A percentile compares a stretch with the other conserved stretches of the same genome.
phyloP scores from a whole-genome alignment of 192 early-diverging fungal species.

The Coemansia sp. region DNA sequence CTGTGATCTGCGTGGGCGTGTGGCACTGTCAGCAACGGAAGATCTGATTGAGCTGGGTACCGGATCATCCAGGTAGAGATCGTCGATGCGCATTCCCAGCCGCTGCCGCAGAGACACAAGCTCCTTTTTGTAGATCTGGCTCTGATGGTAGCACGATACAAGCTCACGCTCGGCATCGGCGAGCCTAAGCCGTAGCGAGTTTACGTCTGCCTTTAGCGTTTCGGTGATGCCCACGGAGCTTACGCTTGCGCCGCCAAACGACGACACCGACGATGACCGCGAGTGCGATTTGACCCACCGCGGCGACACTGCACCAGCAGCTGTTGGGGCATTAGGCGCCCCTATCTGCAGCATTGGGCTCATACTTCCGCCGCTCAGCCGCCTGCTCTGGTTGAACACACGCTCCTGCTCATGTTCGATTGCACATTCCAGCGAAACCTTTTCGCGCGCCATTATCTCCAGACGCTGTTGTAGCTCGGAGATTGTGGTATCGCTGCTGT shows the following conservation, averaged over 20 bases:
- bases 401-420: slow-evolving; percentile 92
- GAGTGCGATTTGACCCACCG: slow-evolving; percentile 47
- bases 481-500: slow-evolving; percentile 36
- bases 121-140: slow-evolving; percentile 58
- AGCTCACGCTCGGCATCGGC: slow-evolving; percentile 55
- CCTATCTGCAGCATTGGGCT: slow-evolving; percentile 51
- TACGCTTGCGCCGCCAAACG: slow-evolving; percentile 46
- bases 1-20: slow-evolving; percentile 51
- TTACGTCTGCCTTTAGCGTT: slow-evolving; percentile 55
- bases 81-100: slow-evolving; percentile 54
- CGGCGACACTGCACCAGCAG: slow-evolving; percentile 42
- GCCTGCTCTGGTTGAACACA: slow-evolving; percentile 73
- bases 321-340: slow-evolving; percentile 2
- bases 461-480: slow-evolving; percentile 65
- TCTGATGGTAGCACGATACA: slow-evolving; percentile 53
- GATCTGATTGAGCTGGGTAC: slow-evolving; percentile 42
- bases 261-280: slow-evolving; percentile 53
- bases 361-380: slow-evolving; percentile 78
- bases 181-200: slow-evolving; percentile 52
- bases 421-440: slow-evolving; percentile 84
- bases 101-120: slow-evolving; percentile 52
- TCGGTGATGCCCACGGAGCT: slow-evolving; percentile 50
- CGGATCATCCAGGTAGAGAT: slow-evolving; percentile 54
- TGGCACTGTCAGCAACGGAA: slow-evolving; percentile 14
- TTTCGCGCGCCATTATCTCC: slow-evolving; percentile 82